Percentiles rank a stretch among this genome's conserved stretches.
These are phyloP conservation scores for Erysimum cheiri DNA, from an alignment of 441 rosid species.

Conservation along the genomic window DNA sequence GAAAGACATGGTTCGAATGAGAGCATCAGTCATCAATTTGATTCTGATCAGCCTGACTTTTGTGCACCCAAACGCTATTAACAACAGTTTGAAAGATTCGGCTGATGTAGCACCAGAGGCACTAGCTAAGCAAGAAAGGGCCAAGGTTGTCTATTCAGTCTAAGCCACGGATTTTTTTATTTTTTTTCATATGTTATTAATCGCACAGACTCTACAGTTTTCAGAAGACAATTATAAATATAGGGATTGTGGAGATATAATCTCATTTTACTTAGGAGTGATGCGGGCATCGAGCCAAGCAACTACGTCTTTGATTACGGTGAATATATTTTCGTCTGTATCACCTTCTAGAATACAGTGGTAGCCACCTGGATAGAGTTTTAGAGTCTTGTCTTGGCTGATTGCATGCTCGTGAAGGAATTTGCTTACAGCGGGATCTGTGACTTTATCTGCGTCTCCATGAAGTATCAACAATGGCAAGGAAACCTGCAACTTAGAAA, in stretches of 20 bases:
- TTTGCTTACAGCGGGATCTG: conserved; percentile 81
- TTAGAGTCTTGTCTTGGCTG: conserved; percentile 81
- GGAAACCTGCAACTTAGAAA: conserved; percentile 58
- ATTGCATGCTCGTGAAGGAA: conserved; percentile 79
- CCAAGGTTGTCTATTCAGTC: not conserved
- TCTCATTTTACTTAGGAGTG: conserved; percentile 34
- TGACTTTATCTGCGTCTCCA: conserved; percentile 89
- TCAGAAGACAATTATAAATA: not conserved
- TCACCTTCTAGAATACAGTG: conserved; percentile 97
- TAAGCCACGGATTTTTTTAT: not conserved
- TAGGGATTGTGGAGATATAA: conserved; percentile 1
- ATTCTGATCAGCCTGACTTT: conserved; percentile 53
- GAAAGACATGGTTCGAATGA: conserved; percentile 25
- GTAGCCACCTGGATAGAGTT: conserved; percentile 82
- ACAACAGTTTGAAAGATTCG: not conserved
- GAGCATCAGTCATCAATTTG: conserved; percentile 42
- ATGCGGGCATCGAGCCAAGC: conserved; percentile 76
- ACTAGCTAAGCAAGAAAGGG: conserved; percentile 17
- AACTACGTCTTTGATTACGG: conserved; percentile 64
- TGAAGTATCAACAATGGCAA: conserved; percentile 87
- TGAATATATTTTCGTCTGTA: conserved; percentile 70
- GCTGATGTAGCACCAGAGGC: conserved; percentile 4
- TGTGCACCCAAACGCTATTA: conserved; percentile 43
- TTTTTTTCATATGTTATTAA: not conserved
- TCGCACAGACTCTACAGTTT: not conserved